phyloP scores from a whole-genome alignment of 805 yeast species.

The Kodamaea neixiangensis region DNA sequence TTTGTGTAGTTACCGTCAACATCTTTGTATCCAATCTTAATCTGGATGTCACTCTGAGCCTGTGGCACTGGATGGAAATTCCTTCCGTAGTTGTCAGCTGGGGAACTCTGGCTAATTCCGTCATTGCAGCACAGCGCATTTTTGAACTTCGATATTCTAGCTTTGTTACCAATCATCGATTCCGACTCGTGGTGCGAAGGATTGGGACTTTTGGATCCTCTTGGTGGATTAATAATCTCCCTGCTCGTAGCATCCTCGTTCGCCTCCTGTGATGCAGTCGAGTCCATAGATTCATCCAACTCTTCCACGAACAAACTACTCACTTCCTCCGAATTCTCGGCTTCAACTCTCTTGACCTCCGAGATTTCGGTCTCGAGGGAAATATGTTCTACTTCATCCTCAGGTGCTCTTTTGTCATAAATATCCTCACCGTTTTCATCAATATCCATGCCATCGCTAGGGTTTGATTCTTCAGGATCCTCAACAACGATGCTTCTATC shows the following conservation, averaged over 20 bases:
- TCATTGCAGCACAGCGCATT: background rate
- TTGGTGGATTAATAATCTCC: background rate
- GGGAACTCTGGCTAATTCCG: background rate
- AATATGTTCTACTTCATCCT: no score
- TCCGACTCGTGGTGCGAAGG: background rate
- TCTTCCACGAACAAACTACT: background rate
- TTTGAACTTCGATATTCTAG: background rate
- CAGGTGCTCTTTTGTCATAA: no score
- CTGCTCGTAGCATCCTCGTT: background rate
- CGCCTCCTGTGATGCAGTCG: background rate
- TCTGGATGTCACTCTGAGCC: background rate
- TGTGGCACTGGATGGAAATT: constrained; percentile 11
- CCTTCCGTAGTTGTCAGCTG: constrained; percentile 11
- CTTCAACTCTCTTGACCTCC: background rate
- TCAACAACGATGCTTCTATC: no score
- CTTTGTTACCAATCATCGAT: background rate
- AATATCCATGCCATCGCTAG: background rate
- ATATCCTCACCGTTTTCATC: constrained; percentile 7
- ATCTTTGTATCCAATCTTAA: constrained; percentile 7
- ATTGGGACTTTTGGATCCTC: background rate
- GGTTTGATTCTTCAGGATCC: no score
- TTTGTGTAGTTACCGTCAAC: constrained; percentile 6
- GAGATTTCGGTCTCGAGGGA: background rate
- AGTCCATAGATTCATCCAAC: background rate
- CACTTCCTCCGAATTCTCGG: background rate